These are phyloP conservation scores for Nicotiana knightiana DNA, from an alignment of 257 asterid species.

Conservation along the genomic window DNA sequence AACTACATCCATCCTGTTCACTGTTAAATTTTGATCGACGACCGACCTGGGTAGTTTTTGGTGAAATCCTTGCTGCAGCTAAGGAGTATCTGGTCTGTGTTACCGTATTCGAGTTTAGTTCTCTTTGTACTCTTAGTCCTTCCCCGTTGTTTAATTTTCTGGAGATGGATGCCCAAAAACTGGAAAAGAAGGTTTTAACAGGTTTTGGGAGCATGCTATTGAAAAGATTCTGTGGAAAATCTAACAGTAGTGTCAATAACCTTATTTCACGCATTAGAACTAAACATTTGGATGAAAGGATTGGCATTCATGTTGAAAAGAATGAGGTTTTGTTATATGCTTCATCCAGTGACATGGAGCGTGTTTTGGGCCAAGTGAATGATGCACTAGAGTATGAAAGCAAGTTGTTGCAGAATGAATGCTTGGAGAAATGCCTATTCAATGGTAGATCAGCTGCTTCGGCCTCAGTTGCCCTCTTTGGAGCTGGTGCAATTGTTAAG, in stretches of 20 bases:
- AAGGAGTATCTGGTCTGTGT: slow-evolving; percentile 77
- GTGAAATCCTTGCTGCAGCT: slow-evolving; percentile 63
- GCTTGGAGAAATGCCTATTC: slow-evolving; percentile 63
- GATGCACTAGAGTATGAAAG: slow-evolving; percentile 54
- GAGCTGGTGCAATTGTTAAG: slow-evolving; percentile 89
- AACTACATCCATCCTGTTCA: slow-evolving; percentile 88
- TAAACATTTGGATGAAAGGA: slow-evolving; percentile 54
- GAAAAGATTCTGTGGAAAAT: slow-evolving; percentile 82
- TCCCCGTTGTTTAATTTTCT: slow-evolving; percentile 55
- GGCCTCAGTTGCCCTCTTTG: slow-evolving; percentile 68
- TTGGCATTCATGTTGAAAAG: slow-evolving; percentile 62
- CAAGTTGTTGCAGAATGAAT: slow-evolving; percentile 61
- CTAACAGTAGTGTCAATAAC: slow-evolving; percentile 33
- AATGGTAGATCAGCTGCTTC: slow-evolving; percentile 46
- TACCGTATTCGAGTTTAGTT: slow-evolving; percentile 52
- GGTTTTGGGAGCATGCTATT: slow-evolving; percentile 57
- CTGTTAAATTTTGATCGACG: slow-evolving; percentile 61
- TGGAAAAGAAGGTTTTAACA: slow-evolving; percentile 51
- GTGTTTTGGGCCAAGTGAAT: slow-evolving; percentile 37
- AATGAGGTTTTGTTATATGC: slow-evolving; percentile 63
- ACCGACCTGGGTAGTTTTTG: slow-evolving; percentile 88
- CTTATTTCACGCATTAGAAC: slow-evolving; percentile 57
- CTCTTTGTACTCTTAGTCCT: slow-evolving; percentile 49
- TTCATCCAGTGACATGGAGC: slow-evolving; percentile 59
- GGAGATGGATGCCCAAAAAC: slow-evolving; percentile 50